Base-by-base conservation (phyloP, 2,329 filamentous ascomycete species). In the Stemphylium lycopersici region DNA sequence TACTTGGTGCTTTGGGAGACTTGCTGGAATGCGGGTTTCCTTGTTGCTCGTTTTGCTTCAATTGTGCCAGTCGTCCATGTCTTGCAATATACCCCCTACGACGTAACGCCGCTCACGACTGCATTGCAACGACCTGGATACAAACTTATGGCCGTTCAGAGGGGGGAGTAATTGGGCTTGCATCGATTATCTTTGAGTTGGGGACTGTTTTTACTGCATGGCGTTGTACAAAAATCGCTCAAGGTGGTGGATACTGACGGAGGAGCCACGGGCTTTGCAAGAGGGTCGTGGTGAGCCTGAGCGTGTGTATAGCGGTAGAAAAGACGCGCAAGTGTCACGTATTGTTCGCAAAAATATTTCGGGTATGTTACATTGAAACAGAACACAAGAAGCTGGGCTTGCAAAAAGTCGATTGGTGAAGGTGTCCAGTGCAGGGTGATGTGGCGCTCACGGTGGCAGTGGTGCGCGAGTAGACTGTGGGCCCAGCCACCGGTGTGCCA, bases 21-120 rank as follows among this genome's bases (percentile, higher is more conserved):
- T 57, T 20, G 46, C 48, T 57, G 53, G 53, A 43, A 53, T 32
- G 20, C 26, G 37, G 49, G 42, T 43, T 49, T 36, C 16, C 31
- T 49, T 33, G n/a, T 39, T 31, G 13, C 3, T 43, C 32, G 18
- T 22, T 20, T 20, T n/a, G 26, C 39, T 55, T 51, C 32, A 36
- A 24, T 41, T 53, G 38, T 48, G 42, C 53, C 53, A 38, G 50
- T 55, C 41, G 43, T 53, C 44, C 31, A 32, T 48, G 46, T 52
- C 26, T 53, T 52, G 62, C 60, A 49, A 66, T 66, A 69, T 65
- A 63, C 64, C 65, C 56, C 58, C 58, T 47, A 69, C 55, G 62
- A 68, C 53, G 54, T 65, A 56, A 69, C 56, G 64, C 59, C 48
- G 59, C 55, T 62, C 48, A 67, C 59, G 65, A 67, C 41, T 62